Conservation (phyloP, 2,329 filamentous ascomycete species). For the Metarhizium robertsii region DNA sequence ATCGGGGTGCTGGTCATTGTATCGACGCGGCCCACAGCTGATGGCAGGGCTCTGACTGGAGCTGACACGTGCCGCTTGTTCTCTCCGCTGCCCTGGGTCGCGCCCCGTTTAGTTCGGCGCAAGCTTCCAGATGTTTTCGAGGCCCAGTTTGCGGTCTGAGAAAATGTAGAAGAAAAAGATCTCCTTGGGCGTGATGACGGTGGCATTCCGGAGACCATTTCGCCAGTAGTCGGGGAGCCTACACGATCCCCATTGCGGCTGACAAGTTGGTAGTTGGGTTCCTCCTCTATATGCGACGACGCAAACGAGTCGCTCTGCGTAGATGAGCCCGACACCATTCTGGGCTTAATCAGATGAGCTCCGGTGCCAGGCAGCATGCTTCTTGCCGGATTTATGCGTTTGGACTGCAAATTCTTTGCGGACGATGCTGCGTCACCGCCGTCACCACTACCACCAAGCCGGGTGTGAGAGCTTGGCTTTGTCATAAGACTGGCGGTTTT, state of each 20-base stretch:
- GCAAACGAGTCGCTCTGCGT: slow-evolving; percentile 13
- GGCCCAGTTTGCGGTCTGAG: slow-evolving; percentile 47
- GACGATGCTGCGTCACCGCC: slow-evolving; percentile 16
- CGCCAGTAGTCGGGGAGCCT: slow-evolving; percentile 15
- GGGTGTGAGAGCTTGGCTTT: slow-evolving; percentile 12
- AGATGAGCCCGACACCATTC: slow-evolving; percentile 22
- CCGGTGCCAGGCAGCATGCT: slow-evolving; percentile 11
- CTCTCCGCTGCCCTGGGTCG: slow-evolving; percentile 30
- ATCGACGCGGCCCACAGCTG: slow-evolving; percentile 16
- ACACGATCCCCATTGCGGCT: slow-evolving; percentile 7
- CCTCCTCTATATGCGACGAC: slow-evolving; percentile 15
- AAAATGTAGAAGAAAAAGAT: slow-evolving; percentile 52
- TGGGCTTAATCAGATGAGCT: slow-evolving; percentile 27
- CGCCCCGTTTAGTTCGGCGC: slow-evolving; percentile 42
- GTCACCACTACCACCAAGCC: slow-evolving; percentile 13
- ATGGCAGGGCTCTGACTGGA: slow-evolving; percentile 28
- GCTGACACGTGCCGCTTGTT: slow-evolving; percentile 46
- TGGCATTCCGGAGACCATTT: slow-evolving; percentile 19
- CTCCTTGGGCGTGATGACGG: slow-evolving; percentile 37
- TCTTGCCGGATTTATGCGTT: slow-evolving; percentile 18
- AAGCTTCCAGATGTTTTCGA: slow-evolving; percentile 44
- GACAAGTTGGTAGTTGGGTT: slow-evolving; percentile 6
- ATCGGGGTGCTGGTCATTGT: slow-evolving; percentile 4
- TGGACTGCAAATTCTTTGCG: slow-evolving; percentile 12
- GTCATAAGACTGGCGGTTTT: slow-evolving; percentile 19